phyloP scores from a whole-genome alignment of 495 filamentous ascomycete species.

The Hypoxylon trugodes region DNA sequence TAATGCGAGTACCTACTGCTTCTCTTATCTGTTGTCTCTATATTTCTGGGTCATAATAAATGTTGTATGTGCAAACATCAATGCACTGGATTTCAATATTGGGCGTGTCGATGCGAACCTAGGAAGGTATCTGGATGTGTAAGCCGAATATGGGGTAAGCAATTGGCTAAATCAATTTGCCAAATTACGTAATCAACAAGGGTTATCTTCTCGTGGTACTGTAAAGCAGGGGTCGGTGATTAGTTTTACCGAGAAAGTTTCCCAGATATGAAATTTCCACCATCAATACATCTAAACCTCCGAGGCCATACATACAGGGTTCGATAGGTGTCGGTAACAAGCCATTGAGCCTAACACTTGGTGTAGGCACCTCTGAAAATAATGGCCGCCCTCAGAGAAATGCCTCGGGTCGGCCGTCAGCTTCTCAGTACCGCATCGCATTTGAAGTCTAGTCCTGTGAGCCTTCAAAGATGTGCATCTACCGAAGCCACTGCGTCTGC shows the following conservation, averaged over 20 bases:
- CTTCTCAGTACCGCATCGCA: slow-evolving; percentile 30
- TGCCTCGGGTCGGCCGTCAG: slow-evolving; percentile 37
- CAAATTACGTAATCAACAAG: neutral
- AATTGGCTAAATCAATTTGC: too few species aligned
- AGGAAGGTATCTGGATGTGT: too few species aligned
- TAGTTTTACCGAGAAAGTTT: slow-evolving; percentile 22
- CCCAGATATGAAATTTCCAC: slow-evolving; percentile 25
- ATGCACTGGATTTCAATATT: too few species aligned
- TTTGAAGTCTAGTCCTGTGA: slow-evolving; percentile 32
- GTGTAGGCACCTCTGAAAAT: slow-evolving; percentile 9
- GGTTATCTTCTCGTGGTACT: neutral
- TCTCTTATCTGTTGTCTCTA: too few species aligned
- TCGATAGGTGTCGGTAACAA: slow-evolving; percentile 19
- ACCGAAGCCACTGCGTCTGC: slow-evolving; percentile 40
- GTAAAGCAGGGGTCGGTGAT: slow-evolving; percentile 1
- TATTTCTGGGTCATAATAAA: too few species aligned
- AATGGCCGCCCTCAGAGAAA: slow-evolving; percentile 43
- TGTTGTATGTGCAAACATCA: too few species aligned
- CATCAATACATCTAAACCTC: slow-evolving; percentile 13
- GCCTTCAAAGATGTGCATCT: slow-evolving; percentile 48
- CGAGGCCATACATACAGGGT: neutral
- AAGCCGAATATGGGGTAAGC: too few species aligned
- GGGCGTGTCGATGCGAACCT: too few species aligned
- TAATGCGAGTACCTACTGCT: too few species aligned
- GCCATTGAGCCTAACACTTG: slow-evolving; percentile 12